Base-by-base conservation (phyloP, 306 rosid genomes). In the Vicia villosa region DNA sequence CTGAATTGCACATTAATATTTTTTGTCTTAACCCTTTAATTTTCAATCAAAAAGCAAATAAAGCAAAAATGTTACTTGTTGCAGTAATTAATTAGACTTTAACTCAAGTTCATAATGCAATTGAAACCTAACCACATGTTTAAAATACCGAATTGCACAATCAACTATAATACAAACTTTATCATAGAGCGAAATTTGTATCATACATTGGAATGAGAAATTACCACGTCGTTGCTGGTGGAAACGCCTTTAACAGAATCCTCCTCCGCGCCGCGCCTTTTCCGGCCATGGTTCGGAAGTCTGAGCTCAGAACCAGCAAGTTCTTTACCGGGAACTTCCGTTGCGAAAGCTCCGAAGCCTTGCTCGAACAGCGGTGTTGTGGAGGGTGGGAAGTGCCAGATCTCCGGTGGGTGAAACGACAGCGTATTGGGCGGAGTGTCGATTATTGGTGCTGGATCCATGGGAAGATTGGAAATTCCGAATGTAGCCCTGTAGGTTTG, bases 361-460 rank as follows among this genome's bases (percentile, higher is more conserved):
- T 74, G 83, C 3, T 55, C 85, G 22, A 86, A 86, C 3, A 43
- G 81, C 5, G 89, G 75, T 73, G 76, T 70, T 49, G 84, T 65
- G 0, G 12, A 7, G 4, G 73, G 34, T 0, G 88, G 88, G 20
- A 83, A 81, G 19, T 68, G 86, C 98, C 96, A 93, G 94, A 88
- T 88, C 95, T 90, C 94, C 3, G 93, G 10, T 3, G 85, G 73
- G 72, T 85, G 77, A 72, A 1, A 87, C 55, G 95, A 42, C 74
- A 82, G 12, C 64, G 82, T 71, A 84, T 73, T 85, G 32, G 83
- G 57, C 14, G 38, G 77, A 37, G 52, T 84, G 78, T 80, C 83
- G 57, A 85, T 83, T 36, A 88, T 73, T 19, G 87, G 77, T 0
- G 80, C 76, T 30, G 98, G 98, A 93, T 93, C 96, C 98, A 93